Percentiles rank a stretch among this genome's conserved stretches.
Conservation (phyloP, 1,284 basidiomycete species). For the Heliocybe sulcata region DNA sequence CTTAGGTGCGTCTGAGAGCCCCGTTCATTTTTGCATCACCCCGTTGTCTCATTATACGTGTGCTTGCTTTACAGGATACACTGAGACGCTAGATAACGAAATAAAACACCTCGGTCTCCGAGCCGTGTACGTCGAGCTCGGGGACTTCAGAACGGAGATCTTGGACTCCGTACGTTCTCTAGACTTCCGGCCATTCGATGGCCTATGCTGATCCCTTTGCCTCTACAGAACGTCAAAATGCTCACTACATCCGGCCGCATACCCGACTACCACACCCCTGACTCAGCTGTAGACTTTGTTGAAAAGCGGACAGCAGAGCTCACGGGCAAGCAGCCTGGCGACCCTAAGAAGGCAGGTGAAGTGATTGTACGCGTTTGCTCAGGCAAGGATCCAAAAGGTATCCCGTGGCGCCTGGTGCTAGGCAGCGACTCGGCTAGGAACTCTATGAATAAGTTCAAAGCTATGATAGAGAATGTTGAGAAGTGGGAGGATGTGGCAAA, state of each 20-base stretch:
- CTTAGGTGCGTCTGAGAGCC: constrained; percentile 13
- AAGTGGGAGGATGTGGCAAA: constrained; percentile 22
- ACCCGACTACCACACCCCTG: too few relatives aligned
- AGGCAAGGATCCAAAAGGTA: constrained; percentile 15
- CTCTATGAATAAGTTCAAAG: constrained; percentile 19
- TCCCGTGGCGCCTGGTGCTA: constrained; percentile 23
- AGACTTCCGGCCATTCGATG: constrained; percentile 13
- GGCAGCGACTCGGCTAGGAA: constrained; percentile 23
- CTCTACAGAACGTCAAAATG: constrained; percentile 11
- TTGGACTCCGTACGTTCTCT: constrained; percentile 21
- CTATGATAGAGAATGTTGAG: constrained; percentile 19
- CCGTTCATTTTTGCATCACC: not conserved
- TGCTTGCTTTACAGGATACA: constrained; percentile 17
- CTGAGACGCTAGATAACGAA: constrained; percentile 24
- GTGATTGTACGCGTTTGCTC: constrained; percentile 5
- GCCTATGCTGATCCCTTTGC: constrained; percentile 18
- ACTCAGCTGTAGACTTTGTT: not conserved
- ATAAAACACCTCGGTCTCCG: constrained; percentile 23
- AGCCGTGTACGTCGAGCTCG: constrained; percentile 24
- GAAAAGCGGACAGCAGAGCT: constrained; percentile 9
- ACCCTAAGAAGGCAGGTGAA: constrained; percentile 2
- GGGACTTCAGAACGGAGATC: constrained; percentile 24
- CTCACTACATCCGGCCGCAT: too few relatives aligned
- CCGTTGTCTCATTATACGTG: too few relatives aligned
- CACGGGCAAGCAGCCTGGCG: constrained; percentile 5